Conservation (phyloP, 768 basidiomycete genomes). For the Rhodosporidiobolus odoratus region DNA sequence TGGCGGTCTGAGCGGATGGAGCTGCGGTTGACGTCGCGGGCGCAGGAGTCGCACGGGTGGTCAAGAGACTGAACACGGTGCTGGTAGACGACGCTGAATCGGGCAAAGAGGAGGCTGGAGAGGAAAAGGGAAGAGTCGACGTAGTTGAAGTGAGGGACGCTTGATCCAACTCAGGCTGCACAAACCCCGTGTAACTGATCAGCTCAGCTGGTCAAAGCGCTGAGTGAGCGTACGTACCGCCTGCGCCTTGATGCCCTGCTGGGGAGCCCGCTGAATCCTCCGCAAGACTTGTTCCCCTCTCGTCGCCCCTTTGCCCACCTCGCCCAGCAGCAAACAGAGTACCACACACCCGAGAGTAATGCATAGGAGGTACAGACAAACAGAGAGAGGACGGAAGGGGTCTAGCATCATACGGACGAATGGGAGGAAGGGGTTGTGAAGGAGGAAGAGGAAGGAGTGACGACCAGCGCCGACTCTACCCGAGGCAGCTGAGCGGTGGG, state of each 20-base stretch:
- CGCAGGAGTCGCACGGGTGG: no score
- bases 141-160: no score
- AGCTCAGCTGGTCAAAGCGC: no score
- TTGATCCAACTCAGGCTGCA: not conserved
- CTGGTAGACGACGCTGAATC: no score
- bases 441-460: not conserved
- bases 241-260: not conserved
- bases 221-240: not conserved
- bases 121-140: no score
- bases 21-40: no score
- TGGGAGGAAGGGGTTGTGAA: not conserved
- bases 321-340: not conserved
- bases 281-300: not conserved
- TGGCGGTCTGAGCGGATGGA: no score
- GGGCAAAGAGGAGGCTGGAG: no score
- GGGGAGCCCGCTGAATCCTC: not conserved
- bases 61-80: no score
- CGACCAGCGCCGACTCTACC: not conserved
- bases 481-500: not conserved
- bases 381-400: not conserved
- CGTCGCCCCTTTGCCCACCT: not conserved
- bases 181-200: not conserved
- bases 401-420: not conserved
- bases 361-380: not conserved
- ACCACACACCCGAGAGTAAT: not conserved